Conservation (phyloP, 768 basidiomycete genomes). For the Crucibulum laeve region DNA sequence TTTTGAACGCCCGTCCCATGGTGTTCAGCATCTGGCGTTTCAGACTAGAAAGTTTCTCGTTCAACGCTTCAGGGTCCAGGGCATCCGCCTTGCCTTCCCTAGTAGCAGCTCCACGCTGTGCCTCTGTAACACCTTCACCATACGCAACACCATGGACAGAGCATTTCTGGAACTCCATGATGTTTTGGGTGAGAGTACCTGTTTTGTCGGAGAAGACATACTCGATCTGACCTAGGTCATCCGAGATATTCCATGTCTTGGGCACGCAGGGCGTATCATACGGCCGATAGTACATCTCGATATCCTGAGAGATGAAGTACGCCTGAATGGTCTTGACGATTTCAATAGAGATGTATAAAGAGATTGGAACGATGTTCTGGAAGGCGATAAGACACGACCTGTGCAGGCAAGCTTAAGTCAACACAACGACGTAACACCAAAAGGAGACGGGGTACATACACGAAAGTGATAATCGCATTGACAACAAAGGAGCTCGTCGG, state of each 20-base stretch:
- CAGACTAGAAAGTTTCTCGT: conserved; percentile 53
- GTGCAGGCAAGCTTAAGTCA: conserved; percentile 3
- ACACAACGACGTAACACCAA: conserved; percentile 3
- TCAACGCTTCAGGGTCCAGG: conserved; percentile 68
- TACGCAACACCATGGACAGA: conserved; percentile 81
- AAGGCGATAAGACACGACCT: conserved; percentile 94
- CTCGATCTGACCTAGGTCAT: conserved; percentile 98
- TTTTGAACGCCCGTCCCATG: conserved; percentile 82
- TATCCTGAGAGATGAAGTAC: conserved; percentile 91
- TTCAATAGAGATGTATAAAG: conserved; percentile 95
- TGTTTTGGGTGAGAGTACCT: conserved; percentile 94
- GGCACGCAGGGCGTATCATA: conserved; percentile 88
- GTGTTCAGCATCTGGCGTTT: conserved; percentile 74
- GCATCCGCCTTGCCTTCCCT: conserved; percentile 69
- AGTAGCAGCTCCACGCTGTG: conserved; percentile 87
- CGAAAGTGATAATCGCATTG: conserved; percentile 86
- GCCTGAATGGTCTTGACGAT: conserved; percentile 98
- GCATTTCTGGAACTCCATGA: conserved; percentile 98
- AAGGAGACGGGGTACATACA: conserved; percentile 39
- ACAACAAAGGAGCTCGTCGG: conserved; percentile 57
- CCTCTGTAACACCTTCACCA: conserved; percentile 94
- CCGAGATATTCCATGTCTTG: conserved; percentile 98
- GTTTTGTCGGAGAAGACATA: conserved; percentile 91
- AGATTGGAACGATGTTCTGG: conserved; percentile 96
- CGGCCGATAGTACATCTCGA: conserved; percentile 93